Base-by-base conservation (phyloP, 2,329 filamentous ascomycete genomes). In the Calonectria hongkongensis region DNA sequence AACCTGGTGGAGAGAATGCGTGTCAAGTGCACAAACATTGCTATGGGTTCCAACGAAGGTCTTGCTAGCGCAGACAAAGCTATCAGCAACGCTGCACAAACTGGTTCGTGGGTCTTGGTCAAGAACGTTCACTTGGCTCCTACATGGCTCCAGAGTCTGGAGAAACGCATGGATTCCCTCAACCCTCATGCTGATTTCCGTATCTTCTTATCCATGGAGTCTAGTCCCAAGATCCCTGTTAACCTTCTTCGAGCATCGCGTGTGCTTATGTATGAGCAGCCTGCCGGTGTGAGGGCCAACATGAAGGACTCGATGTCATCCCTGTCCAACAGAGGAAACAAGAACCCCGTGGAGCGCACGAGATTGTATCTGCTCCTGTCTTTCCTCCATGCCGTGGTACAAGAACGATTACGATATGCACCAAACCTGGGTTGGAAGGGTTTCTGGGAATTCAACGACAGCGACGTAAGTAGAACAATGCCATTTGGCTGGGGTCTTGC, bases 371-470 rank as follows among this genome's bases (percentile, higher is more conserved):
- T 99, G 60, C 88, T 99, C 62, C 89, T 99, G 45, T 97, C 94
- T 3, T 98, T 99, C 90, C 83, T 99, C 79, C 97, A 99, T 82
- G 97, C 97, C 8, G 96, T 99, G 45, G 92, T 98, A 13, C 97
- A 99, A 84, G 97, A 99, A 84, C 90, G 97, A 79, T 88, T 99
- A 74, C 94, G 97, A 74, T 99, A 99, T 83, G 96, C 96, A 28
- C 97, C 97, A 0, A 96, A 90, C 70, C 88, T 99, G 68, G 97
- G 97, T 73, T 99, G 97, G 97, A 98, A 98, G 87, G 95, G 95
- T 67, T 98, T 98, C 89, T 99, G 97, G 97, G 97, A 99, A 85
- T 99, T 99, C 85, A 99, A 99, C 83, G 97, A 99, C 85, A 98
- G 96, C 79, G 97, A 99, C 85, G 95, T 97, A 91, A 94, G 94